Evolutionary conservation across 306 rosid genomes (phyloP), one percentile per base, ranked within the genome.

Genomic region (Quercus berberidifolia): DNA sequence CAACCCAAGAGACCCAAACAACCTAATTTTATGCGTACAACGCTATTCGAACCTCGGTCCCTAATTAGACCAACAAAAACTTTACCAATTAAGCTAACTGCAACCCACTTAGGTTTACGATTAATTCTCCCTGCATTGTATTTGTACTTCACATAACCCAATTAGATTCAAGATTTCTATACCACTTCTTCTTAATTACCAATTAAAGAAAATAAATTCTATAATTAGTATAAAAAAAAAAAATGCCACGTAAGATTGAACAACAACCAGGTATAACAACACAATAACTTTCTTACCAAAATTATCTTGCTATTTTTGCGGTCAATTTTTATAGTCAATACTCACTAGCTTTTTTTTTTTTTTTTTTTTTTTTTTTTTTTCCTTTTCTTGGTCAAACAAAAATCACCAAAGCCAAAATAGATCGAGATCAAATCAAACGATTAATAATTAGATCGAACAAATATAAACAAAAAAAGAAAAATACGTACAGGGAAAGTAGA

Each of bases 401-500:
- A 63, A 63, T 14, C 14, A 63, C 20, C 30, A 68, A 35, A 18
- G 35, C 72, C 20, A 33, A 12, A 33, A 30, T 23, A 63, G 79
- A 85, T 76, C 73, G 68, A 56, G 55, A 73, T 76, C 41, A 81
- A 49, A 78, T 31, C 62, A 82, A 76, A 57, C 28, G 1, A 73
- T 30, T 59, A 12, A 70, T 78, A 76, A 57, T 26, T 57, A 54
- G 43, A 26, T 6, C 6, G 14, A 26, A 35, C 58, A 51, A 18
- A 8, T n/a, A 71, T 3, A 38, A 6, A 26, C 1, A 8, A 35
- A 26, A 5, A 26, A 55, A 19, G 1, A 74, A 38, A 19, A n/a
- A 28, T 6, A 80, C 92, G 55, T 85, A 96, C 99, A 93, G 72
- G 99, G 99, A 71, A 96, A 96, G 87, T 87, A 96, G 64, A 96